phyloP scores from a whole-genome alignment of 2,329 filamentous ascomycete species.

The Curvularia spicifera region DNA sequence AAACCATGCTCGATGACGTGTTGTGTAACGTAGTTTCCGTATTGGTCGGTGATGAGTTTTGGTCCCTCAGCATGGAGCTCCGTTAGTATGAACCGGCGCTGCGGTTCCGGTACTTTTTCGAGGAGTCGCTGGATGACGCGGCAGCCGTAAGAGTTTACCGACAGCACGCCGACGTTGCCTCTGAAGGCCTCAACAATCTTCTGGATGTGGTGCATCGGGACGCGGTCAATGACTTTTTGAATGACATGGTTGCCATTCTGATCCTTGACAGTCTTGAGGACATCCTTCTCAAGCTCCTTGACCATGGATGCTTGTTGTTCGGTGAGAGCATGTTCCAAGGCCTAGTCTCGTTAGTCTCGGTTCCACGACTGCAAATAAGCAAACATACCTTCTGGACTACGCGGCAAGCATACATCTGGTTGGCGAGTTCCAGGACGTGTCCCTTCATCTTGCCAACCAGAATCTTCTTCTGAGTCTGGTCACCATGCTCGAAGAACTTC shows the following conservation, averaged over 20 bases:
- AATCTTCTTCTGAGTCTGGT: slow-evolving; percentile 88
- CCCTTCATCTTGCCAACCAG: slow-evolving; percentile 87
- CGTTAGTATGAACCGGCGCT: slow-evolving; percentile 73
- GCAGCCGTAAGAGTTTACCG: slow-evolving; percentile 84
- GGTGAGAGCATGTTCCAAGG: slow-evolving; percentile 86
- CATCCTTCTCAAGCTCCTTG: slow-evolving; percentile 77
- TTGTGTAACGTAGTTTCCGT: slow-evolving; percentile 95
- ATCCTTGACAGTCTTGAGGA: slow-evolving; percentile 80
- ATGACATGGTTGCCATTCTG: slow-evolving; percentile 96
- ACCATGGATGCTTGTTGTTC: slow-evolving; percentile 88
- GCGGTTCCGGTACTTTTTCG: slow-evolving; percentile 76
- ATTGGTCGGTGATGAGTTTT: slow-evolving; percentile 82
- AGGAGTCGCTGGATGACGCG: slow-evolving; percentile 92
- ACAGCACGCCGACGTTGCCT: slow-evolving; percentile 74
- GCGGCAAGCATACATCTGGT: slow-evolving; percentile 91
- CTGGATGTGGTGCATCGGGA: slow-evolving; percentile 77
- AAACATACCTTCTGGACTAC: slow-evolving; percentile 85
- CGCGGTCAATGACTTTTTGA: slow-evolving; percentile 86
- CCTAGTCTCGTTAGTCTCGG: slow-evolving; percentile 57
- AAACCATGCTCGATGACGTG: slow-evolving; percentile 84
- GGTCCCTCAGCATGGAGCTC: slow-evolving; percentile 78
- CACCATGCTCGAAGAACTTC: slow-evolving; percentile 96
- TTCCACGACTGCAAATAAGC: not conserved
- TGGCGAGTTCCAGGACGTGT: slow-evolving; percentile 78
- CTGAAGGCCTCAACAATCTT: slow-evolving; percentile 85